Conservation (phyloP, 805 yeast genomes). For the Candida ficus region DNA sequence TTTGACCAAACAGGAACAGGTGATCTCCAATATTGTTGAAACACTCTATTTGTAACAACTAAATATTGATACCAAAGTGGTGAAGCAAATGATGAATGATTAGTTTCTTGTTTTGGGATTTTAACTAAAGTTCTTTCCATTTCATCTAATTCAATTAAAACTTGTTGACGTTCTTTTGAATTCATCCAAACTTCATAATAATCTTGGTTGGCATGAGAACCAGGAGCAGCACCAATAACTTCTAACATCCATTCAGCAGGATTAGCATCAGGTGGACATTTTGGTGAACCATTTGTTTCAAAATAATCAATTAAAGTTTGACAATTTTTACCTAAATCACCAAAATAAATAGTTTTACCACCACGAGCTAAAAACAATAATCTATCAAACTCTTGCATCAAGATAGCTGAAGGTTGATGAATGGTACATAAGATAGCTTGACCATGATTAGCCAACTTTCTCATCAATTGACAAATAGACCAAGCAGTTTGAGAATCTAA, state of each 20-base stretch:
- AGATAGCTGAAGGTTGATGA: slow-evolving; percentile 81
- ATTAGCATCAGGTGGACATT: slow-evolving; percentile 65
- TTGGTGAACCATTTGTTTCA: slow-evolving; percentile 58
- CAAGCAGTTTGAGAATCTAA: slow-evolving; percentile 65
- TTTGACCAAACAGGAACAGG: slow-evolving; percentile 60
- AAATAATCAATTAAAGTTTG: slow-evolving; percentile 57
- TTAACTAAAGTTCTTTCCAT: slow-evolving; percentile 58
- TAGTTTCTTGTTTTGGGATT: slow-evolving; percentile 29
- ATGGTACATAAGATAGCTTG: slow-evolving; percentile 70
- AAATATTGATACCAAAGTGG: slow-evolving; percentile 34
- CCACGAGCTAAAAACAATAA: slow-evolving; percentile 64
- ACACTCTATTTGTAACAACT: slow-evolving; percentile 48
- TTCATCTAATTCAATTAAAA: slow-evolving; percentile 51
- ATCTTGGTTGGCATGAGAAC: slow-evolving; percentile 67
- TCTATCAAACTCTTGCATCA: slow-evolving; percentile 74
- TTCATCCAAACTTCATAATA: slow-evolving; percentile 73
- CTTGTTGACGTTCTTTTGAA: slow-evolving; percentile 56
- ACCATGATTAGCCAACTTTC: slow-evolving; percentile 53
- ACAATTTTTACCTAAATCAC: slow-evolving; percentile 62
- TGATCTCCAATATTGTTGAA: slow-evolving; percentile 65
- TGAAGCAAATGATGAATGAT: slow-evolving; percentile 40
- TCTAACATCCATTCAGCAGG: slow-evolving; percentile 94
- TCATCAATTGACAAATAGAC: slow-evolving; percentile 58
- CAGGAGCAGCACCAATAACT: slow-evolving; percentile 80
- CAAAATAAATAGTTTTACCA: slow-evolving; percentile 72